A percentile compares a stretch with the other conserved stretches of the same genome.
Evolutionary conservation across 2,329 filamentous ascomycete species (phyloP).

Genomic region (Fusarium begoniae): DNA sequence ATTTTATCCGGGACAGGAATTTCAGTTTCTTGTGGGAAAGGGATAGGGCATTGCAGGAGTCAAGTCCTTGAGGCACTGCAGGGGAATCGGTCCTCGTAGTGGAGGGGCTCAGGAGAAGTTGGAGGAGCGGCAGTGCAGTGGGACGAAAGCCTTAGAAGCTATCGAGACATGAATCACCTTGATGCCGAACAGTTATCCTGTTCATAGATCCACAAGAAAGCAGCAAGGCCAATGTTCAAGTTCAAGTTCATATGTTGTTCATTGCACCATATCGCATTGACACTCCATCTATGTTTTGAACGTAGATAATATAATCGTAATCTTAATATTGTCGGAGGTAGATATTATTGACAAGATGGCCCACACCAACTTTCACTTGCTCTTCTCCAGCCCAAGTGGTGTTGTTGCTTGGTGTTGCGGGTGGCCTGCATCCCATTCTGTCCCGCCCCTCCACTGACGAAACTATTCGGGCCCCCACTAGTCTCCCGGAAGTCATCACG

Average conservation of each 20-base stretch:
- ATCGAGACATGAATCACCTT: neutral
- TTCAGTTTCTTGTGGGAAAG: neutral
- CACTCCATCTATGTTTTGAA: neutral
- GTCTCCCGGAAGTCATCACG: neutral
- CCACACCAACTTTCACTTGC: neutral
- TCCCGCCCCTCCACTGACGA: neutral
- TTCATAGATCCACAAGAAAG: neutral
- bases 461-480: neutral
- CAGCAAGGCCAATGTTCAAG: neutral
- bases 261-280: neutral
- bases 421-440: neutral
- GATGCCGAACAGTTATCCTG: neutral
- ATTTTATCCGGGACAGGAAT: neutral
- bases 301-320: neutral
- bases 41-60: neutral
- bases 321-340: neutral
- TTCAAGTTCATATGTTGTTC: neutral
- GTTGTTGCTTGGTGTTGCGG: neutral
- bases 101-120: neutral
- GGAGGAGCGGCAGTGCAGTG: neutral
- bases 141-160: neutral
- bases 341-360: neutral
- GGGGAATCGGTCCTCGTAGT: neutral
- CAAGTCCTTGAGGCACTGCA: neutral
- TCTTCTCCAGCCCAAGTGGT: neutral